Evolutionary conservation across 306 rosid species (phyloP).

Genomic region (Quercus berberidifolia): DNA sequence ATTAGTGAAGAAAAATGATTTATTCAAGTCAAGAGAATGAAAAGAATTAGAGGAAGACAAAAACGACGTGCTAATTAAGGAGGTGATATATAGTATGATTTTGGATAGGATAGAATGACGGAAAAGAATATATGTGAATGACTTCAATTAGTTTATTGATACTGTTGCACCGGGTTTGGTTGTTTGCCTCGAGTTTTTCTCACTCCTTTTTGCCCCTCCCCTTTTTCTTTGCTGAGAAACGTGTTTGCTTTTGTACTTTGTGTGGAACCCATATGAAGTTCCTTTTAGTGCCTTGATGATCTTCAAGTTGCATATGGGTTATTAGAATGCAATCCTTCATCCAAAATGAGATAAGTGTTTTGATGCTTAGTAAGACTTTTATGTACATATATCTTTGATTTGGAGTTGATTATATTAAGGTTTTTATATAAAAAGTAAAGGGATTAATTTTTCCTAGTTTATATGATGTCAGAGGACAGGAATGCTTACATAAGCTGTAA

Average conservation of each 20-base stretch:
- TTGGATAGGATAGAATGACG: no score
- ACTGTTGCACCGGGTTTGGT: neutral
- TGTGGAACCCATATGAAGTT: neutral
- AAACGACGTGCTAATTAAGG: no score
- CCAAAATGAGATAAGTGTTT: neutral
- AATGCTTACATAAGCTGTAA: neutral
- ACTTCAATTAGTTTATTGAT: no score
- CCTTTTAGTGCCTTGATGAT: neutral
- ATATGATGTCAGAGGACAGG: neutral
- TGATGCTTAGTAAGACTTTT: neutral
- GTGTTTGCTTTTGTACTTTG: neutral
- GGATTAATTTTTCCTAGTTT: neutral
- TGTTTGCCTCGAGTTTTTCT: neutral
- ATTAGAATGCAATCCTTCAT: neutral
- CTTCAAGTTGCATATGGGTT: neutral
- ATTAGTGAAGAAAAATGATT: no score
- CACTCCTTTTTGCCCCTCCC: neutral
- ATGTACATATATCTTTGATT: neutral
- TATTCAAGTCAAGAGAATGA: no score
- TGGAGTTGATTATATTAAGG: neutral
- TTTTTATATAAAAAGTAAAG: neutral
- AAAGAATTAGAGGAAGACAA: no score
- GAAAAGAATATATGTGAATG: no score
- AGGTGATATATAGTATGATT: no score
- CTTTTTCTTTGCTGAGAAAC: neutral